Base-by-base conservation (phyloP, 352 stramenopile species). In the Thalassiosira ordinaria region DNA sequence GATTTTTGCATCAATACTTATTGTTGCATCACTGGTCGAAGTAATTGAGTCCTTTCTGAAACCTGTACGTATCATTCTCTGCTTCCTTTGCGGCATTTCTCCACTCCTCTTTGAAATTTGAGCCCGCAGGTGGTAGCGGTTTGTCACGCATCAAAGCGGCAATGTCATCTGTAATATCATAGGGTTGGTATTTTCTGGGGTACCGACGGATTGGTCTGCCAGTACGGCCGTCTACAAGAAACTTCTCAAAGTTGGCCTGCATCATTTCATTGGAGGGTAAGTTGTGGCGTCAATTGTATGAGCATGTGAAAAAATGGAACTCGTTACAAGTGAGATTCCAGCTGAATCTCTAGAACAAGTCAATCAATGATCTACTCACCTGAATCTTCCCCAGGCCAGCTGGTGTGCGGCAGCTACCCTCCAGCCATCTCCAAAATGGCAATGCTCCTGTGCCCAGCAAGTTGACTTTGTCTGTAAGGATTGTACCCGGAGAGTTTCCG, bases 11-110 rank as follows among this genome's bases (percentile, higher is more conserved):
- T n/a, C n/a, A n/a, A n/a, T n/a, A n/a, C n/a, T n/a, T n/a, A n/a
- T n/a, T n/a, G 56, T 37, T 35, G 3, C 8, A 49, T 74, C 84
- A 92, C 75, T 94, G 88, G 90, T 94, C 89, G 78, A 91, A 94
- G 57, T 89, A 85, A 74, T 94, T 94, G 14, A 94, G 79, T 24
- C 89, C 89, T 57, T 94, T 94, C 75, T 94, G 84, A 66, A 94
- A 94, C 56, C 87, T 77, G 65, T 93, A 94, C 5, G 87, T 92
- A 79, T 91, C 83, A 63, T 74, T 66, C 57, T 93, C 80, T 20
- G 89, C 84, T 41, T 92, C 89, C 29, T 87, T 89, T 9, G 80
- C 82, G 29, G 88, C 86, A 39, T 78, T 74, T 66, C 89, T 83
- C 89, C 89, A 94, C 49, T 91, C 79, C 67, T 94, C 89, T 31